Conservation (phyloP, 352 stramenopile genomes). For the Globisporangium lucens region DNA sequence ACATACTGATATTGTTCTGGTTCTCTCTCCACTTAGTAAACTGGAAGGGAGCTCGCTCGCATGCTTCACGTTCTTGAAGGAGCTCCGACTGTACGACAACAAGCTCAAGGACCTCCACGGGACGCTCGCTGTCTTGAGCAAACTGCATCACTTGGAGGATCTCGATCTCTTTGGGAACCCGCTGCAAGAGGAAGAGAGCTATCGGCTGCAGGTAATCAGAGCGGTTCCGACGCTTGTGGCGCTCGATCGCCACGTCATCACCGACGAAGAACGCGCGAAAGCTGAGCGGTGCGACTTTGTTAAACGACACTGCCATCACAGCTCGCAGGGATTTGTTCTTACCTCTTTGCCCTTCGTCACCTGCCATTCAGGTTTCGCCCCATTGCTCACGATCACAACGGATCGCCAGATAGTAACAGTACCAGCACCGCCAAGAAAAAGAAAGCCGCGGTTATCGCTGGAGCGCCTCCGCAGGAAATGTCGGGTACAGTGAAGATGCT, state of each 20-base stretch:
- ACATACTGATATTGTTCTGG: neutral
- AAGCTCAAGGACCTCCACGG: conserved; percentile 68
- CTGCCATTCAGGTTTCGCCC: conserved; percentile 7
- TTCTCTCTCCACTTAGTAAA: conserved; percentile 21
- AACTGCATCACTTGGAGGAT: conserved; percentile 62
- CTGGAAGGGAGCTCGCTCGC: conserved; percentile 42
- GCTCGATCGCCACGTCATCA: conserved; percentile 81
- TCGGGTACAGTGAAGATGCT: conserved; percentile 72
- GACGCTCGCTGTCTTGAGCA: conserved; percentile 42
- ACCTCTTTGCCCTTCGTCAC: neutral
- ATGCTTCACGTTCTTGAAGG: conserved; percentile 79
- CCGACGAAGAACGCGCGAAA: conserved; percentile 51
- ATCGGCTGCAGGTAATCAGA: conserved; percentile 78
- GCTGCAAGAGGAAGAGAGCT: conserved; percentile 78
- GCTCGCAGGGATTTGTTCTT: neutral
- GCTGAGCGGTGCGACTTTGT: conserved; percentile 26
- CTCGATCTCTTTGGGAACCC: conserved; percentile 86
- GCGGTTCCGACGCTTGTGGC: conserved; percentile 69
- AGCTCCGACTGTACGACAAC: conserved; percentile 80
- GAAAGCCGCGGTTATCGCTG: conserved; percentile 17
- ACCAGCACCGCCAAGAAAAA: conserved; percentile 20
- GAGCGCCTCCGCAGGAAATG: conserved; percentile 41
- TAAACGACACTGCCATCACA: neutral
- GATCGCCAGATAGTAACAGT: neutral
- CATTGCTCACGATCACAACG: conserved; percentile 1